Evolutionary conservation across 768 basidiomycete genomes (phyloP), one percentile per base, ranked within the genome.

Genomic region (Brasilioporus rufonigricans): DNA sequence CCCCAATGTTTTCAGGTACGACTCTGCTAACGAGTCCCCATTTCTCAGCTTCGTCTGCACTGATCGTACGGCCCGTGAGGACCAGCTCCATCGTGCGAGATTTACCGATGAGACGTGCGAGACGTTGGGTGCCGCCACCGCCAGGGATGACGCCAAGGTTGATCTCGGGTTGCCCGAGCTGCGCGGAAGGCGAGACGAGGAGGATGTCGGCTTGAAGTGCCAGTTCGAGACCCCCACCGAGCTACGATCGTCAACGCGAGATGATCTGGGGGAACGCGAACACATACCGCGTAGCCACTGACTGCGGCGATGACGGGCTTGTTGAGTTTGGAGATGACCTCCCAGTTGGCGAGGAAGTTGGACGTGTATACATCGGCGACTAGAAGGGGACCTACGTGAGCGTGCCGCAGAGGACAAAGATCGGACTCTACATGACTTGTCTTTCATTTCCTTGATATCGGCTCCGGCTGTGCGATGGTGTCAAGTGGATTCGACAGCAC

Each of bases 361-460:
- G 78, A 82, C 68, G 84, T 83, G 79, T 92, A 98, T 1, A 86
- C 93, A 54, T 95, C 91, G n/a, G 88, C 76, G 66, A 86, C 92
- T 93, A 65, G 24, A 31, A 39, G 23, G 23, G 23, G 21, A 26
- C 7, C 52, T 12, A 29, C 27, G 7, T 52, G 43, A 55, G 23
- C 23, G 53, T 11, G 44, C 9, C 11, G 5, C 14, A 2, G 12
- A 19, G 14, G 10, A 33, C 11, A 31, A 44, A 41, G 16, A 21
- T 6, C 11, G 14, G 26, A 73, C 83, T n/a, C 66, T 65, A 93
- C 93, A 97, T 55, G 85, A 76, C 74, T 94, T 94, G 74, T 95
- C 91, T 73, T 93, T 94, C 96, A 98, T 98, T 74, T 98, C 94
- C 76, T 97, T 98, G 74, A 99, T 98, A 73, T 99, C 96, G 21